Evolutionary conservation across 306 rosid species (phyloP), one percentile per base, ranked within the genome.

Genomic region (Aeschynomene evenia): DNA sequence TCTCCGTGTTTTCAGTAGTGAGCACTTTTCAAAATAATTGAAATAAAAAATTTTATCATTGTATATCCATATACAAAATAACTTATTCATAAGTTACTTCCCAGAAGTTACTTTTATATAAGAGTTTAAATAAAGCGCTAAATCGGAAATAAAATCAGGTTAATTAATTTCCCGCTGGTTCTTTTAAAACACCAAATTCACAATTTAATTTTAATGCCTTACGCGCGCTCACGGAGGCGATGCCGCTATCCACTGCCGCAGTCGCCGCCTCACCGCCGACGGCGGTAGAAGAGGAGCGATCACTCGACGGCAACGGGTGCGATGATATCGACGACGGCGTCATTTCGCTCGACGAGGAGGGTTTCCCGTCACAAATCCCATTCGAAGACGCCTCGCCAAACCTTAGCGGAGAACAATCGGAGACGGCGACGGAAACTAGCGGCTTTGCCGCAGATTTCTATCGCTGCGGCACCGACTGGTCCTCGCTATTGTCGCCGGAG

Each of bases 361-460:
- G 86, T 34, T 79, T 82, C 63, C 86, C 86, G 9, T 70, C 77
- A n/a, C 81, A 79, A 67, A 21, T 71, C 42, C 66, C 65, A 1
- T 24, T 2, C 21, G 81, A 70, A 50, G 48, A 70, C 48, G 22
- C 37, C 40, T 31, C 39, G 1, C 60, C 60, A 19, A 40, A 22
- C 62, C 54, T 5, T 3, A 18, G 21, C 21, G 64, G 42, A 5
- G 53, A 63, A 16, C 22, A 55, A 36, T 26, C 56, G 9, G 78
- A n/a, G 60, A 49, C 42, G n/a, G 15, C 34, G 11, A 13, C 54
- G 1, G 45, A 29, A 26, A 13, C 61, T 28, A 57, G 66, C 77
- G 54, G 42, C 43, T 84, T 80, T 64, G 74, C 83, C 55, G 51
- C 79, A 18, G 88, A 84, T 70, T 84, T 84, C 70, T 84, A 77